These are phyloP conservation scores for Cyberlindnera sargentensis DNA, from an alignment of 805 yeast species.

Conservation along the genomic window DNA sequence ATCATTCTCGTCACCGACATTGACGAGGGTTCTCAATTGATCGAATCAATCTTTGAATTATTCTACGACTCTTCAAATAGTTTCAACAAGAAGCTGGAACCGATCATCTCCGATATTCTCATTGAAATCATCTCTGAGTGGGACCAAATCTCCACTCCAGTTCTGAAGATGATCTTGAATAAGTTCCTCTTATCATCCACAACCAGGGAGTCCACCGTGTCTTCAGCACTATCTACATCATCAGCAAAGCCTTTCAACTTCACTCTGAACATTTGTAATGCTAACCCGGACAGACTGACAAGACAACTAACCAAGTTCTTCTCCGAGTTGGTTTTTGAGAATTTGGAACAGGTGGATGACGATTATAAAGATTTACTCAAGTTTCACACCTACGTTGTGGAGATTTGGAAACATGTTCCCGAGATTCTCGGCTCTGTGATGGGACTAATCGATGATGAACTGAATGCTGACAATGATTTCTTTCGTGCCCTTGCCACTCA, in stretches of 20 bases:
- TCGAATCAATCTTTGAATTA: constrained; percentile 48
- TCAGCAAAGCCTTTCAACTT: constrained; percentile 51
- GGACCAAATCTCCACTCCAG: constrained; percentile 52
- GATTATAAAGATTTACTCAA: constrained; percentile 41
- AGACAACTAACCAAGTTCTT: constrained; percentile 72
- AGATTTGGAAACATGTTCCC: constrained; percentile 74
- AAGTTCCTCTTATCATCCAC: constrained; percentile 39
- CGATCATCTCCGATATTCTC: constrained; percentile 61
- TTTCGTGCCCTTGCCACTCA: constrained; percentile 64
- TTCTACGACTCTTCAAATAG: constrained; percentile 49
- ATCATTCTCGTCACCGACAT: constrained; percentile 70
- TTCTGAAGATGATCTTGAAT: constrained; percentile 57
- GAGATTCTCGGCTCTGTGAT: constrained; percentile 65
- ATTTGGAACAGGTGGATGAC: constrained; percentile 20
- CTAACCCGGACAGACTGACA: constrained; percentile 66
- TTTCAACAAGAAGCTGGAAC: constrained; percentile 49
- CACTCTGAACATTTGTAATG: constrained; percentile 59
- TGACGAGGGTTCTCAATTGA: constrained; percentile 49
- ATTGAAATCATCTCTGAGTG: constrained; percentile 70
- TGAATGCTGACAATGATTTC: constrained; percentile 60
- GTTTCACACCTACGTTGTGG: constrained; percentile 55
- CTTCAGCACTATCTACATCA: constrained; percentile 13
- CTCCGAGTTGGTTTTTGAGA: constrained; percentile 61
- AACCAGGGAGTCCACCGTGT: constrained; percentile 9
- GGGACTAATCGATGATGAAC: constrained; percentile 74